These are phyloP conservation scores for Globomyces pollinis-pini DNA, from an alignment of 192 early-diverging fungal species.

Conservation along the genomic window DNA sequence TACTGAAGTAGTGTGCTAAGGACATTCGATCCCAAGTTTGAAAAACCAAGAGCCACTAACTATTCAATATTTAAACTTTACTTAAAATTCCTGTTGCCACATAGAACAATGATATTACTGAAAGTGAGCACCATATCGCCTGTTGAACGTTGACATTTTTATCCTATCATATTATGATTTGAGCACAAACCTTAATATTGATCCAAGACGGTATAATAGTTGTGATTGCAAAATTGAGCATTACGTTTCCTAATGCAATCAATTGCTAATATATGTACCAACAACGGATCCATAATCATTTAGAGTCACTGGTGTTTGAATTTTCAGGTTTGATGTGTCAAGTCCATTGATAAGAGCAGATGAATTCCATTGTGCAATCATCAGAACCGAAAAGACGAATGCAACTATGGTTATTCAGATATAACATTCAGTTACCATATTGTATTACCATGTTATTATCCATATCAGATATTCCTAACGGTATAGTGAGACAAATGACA, in stretches of 20 bases:
- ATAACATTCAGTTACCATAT: conserved; percentile 22
- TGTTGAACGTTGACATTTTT: conserved; percentile 38
- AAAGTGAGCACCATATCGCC: conserved; percentile 38
- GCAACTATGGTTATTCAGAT: conserved; percentile 9
- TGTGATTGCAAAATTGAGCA: conserved; percentile 46
- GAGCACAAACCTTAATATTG: conserved; percentile 38
- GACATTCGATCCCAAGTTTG: conserved; percentile 20
- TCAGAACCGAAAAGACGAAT: conserved; percentile 30
- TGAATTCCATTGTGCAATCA: conserved; percentile 35
- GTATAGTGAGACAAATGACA: conserved; percentile 11
- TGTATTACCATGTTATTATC: conserved; percentile 23
- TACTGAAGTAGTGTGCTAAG: conserved; percentile 18
- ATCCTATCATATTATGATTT: neutral
- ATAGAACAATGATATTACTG: conserved; percentile 30
- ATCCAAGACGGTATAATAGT: conserved; percentile 49
- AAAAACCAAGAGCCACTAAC: conserved; percentile 11
- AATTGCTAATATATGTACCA: too few relatives aligned
- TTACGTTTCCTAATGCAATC: conserved; percentile 41
- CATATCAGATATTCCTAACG: conserved; percentile 2
- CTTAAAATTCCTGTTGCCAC: conserved; percentile 36
- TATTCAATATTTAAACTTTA: conserved; percentile 1
- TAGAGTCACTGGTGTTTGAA: too few relatives aligned
- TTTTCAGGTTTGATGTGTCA: too few relatives aligned
- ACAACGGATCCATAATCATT: too few relatives aligned
- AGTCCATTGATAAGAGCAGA: conserved; percentile 15